Evolutionary conservation across 805 yeast genomes (phyloP), one percentile per base, ranked within the genome.

Genomic region (Metschnikowia hibisci): DNA sequence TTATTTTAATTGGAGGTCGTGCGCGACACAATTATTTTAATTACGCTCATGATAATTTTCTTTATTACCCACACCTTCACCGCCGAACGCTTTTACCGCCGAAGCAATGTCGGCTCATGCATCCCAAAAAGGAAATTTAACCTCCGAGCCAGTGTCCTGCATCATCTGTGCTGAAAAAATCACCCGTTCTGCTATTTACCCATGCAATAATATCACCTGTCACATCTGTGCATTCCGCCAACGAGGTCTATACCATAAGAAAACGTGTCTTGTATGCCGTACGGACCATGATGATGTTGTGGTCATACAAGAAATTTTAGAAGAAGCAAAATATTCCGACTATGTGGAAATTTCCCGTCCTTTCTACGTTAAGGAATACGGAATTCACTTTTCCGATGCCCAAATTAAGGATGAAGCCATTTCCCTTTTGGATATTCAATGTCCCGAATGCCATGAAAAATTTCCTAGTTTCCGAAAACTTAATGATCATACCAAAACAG

Each of bases 151-250:
- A 4, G 74, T 74, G 10, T 57, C 64, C 26, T 90, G 97, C 72
- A 65, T 89, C 16, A 86, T 93, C 44, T 93, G 99, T 67, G 93
- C 97, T 0, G 84, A 86, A 35, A 67, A 68, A 25, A 71, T 88
- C 22, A 51, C 54, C n/a, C 76, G 73, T 52, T 80, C 81, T 2
- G 87, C 95, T 0, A 56, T 85, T 8, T 77, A 93, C 1, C 86
- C 88, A 0, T 93, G 99, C 63, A 81, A 82, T 54, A 98, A 93
- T 60, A 75, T 71, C 27, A 80, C 89, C 0, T 93, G 99, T 62
- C 87, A 88, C 57, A 66, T 61, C 34, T 93, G 99, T 68, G 71
- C 87, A 0, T 77, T 91, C 51, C 74, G 96, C 50, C 89, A 88
- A 56, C 71, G 96, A 34, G 90, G 89, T 0, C 66, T 91, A 12